Conservation (phyloP, 1,139 yeast genomes). For the Suhomyces bokatorum region DNA sequence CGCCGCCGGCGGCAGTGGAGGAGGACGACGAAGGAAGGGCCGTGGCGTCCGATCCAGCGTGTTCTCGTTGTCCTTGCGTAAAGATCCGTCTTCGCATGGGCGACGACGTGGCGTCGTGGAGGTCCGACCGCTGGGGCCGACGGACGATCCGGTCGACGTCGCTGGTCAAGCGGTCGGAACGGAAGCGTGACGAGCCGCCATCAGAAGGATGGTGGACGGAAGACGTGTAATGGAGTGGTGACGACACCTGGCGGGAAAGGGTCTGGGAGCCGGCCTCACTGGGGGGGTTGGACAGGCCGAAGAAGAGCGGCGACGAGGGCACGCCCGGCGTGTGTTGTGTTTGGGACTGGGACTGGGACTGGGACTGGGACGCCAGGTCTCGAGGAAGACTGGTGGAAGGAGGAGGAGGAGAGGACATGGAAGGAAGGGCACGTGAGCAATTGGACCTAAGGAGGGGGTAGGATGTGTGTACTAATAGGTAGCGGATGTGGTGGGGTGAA, state of each 20-base stretch:
- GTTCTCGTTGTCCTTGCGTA: constrained; percentile 21
- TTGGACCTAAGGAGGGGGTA: neutral
- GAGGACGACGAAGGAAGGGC: constrained; percentile 25
- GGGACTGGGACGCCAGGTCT: neutral
- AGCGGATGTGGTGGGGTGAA: too few relatives aligned
- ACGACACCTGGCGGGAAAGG: constrained; percentile 33
- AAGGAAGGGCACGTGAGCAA: neutral
- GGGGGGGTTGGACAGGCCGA: constrained; percentile 52
- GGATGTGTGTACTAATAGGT: too few relatives aligned
- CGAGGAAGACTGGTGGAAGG: constrained; percentile 12
- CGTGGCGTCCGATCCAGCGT: constrained; percentile 15
- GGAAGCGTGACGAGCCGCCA: constrained; percentile 22
- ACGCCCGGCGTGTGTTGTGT: constrained; percentile 41
- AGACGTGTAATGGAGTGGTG: constrained; percentile 50
- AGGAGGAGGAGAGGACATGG: constrained; percentile 28
- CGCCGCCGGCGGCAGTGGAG: constrained; percentile 33
- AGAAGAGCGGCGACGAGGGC: constrained; percentile 69
- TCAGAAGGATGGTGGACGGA: constrained; percentile 42
- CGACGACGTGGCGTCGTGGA: constrained; percentile 44
- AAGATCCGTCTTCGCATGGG: constrained; percentile 44
- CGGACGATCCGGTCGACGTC: constrained; percentile 47
- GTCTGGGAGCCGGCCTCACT: constrained; percentile 31
- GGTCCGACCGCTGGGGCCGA: constrained; percentile 44
- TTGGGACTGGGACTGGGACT: constrained; percentile 39
- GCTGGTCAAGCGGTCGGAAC: constrained; percentile 39